phyloP scores from a whole-genome alignment of 139 green algal species.

The Tetradesmus obliquus region DNA sequence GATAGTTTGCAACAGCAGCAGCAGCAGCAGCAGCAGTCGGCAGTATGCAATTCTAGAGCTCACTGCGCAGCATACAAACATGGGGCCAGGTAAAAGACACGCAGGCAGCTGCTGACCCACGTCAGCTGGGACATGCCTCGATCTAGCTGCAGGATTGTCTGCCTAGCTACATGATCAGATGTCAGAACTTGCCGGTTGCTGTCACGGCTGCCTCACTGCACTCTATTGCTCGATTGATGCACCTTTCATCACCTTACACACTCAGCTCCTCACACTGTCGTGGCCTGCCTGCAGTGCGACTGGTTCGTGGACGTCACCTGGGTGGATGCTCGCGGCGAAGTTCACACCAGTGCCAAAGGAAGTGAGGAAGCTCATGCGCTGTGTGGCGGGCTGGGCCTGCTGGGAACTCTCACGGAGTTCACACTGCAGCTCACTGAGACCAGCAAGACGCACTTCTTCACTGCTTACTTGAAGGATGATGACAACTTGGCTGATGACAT shows the following conservation, averaged over 20 bases:
- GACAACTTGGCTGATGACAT: slow-evolving; percentile 28
- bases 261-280: not conserved
- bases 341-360: not conserved
- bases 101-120: no score
- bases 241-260: not conserved
- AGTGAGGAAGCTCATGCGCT: slow-evolving; percentile 1
- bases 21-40: no score
- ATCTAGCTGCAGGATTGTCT: no score
- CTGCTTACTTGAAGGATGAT: slow-evolving; percentile 1
- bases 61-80: no score
- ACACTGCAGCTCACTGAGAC: slow-evolving; percentile 30
- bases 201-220: no score
- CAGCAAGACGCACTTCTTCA: slow-evolving; percentile 34
- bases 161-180: no score
- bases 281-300: slow-evolving; percentile 28
- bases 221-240: no score
- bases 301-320: slow-evolving; percentile 11
- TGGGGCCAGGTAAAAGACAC: no score
- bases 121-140: no score
- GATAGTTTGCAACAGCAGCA: no score
- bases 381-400: slow-evolving; percentile 13
- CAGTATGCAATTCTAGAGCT: no score
- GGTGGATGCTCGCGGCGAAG: slow-evolving; percentile 5
- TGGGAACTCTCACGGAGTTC: slow-evolving; percentile 31
- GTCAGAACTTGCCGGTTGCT: no score